Evolutionary conservation across 2,329 filamentous ascomycete species (phyloP), one percentile per base, ranked within the genome.

Genomic region (Epichloe typhina): DNA sequence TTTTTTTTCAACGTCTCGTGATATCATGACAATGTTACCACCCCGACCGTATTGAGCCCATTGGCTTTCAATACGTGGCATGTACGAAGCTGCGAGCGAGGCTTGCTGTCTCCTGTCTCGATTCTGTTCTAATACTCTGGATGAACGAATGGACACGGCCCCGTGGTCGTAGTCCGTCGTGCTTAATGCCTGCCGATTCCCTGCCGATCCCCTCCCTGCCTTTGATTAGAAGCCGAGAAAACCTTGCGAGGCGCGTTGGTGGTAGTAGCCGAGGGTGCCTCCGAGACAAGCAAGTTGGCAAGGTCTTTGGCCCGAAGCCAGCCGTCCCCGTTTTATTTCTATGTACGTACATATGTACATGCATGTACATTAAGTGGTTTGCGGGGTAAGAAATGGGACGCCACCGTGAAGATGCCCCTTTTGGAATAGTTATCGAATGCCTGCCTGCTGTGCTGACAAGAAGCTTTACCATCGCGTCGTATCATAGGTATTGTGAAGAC

Each of bases 361-460:
- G 2, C 17, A 17, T 17, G 17, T 17, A 17, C 17, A 17, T 17
- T 17, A 17, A 40, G 49, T 44, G 41, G 41, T 21, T 40, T 50
- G 42, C 40, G 49, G 49, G 49, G 49, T 50, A 50, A 38, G 3
- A 33, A 17, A 49, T 38, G 23, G 31, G 42, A 45, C 13, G 42
- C 17, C n/a, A 23, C 21, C 17, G 33, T 45, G 42, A 45, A 21
- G 42, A 21, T 17, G 26, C 9, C 23, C 42, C 13, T 23, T 13
- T 31, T 35, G 9, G 11, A 15, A 12, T 15, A 31, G 26, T 31
- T 4, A 31, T 11, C 26, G 3, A 11, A 31, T 31, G 26, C 26
- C 3, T 31, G 26, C 26, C 3, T 31, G 26, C 26, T 31, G 26
- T 11, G 0, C 8, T 31, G 8, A 31, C 26, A 2, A 26, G 6